Percentiles rank a stretch among this genome's conserved stretches.
Evolutionary conservation across 2,329 filamentous ascomycete species (phyloP).

Genomic region (Microdochium paspali): DNA sequence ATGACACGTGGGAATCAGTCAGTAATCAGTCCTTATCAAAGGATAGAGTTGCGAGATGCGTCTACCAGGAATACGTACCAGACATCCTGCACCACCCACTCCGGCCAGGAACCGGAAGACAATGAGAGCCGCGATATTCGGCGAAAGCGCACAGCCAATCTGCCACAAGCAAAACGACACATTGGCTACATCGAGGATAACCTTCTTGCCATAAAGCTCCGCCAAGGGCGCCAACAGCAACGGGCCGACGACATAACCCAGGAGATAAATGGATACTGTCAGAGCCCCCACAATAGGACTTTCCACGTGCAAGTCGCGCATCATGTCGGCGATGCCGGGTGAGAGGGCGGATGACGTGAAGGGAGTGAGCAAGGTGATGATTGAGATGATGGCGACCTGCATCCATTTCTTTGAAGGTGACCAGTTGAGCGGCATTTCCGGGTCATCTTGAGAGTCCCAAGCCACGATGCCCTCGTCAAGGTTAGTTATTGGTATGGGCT

Average conservation of each 20-base stretch:
- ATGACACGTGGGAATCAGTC: no score
- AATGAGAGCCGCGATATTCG: constrained; percentile 42
- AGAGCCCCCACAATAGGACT: constrained; percentile 36
- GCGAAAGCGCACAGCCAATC: constrained; percentile 54
- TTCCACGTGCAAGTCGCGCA: constrained; percentile 32
- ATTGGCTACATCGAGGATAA: constrained; percentile 47
- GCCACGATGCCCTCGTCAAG: constrained; percentile 45
- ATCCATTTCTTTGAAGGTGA: constrained; percentile 45
- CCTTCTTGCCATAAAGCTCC: constrained; percentile 55
- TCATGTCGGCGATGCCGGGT: constrained; percentile 34
- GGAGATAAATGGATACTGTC: constrained; percentile 51
- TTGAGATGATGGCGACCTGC: constrained; percentile 42
- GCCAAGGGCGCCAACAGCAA: constrained; percentile 47
- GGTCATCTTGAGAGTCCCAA: constrained; percentile 51
- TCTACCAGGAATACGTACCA: constrained; percentile 15
- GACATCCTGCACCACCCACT: constrained; percentile 43
- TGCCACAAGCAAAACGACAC: constrained; percentile 52
- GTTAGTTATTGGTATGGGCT: constrained; percentile 35
- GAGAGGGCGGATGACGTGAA: constrained; percentile 54
- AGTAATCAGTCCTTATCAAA: no score
- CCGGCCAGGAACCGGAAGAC: constrained; percentile 51
- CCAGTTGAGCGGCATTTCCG: constrained; percentile 51
- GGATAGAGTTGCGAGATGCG: no score
- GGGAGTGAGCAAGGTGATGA: constrained; percentile 56
- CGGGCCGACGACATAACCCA: constrained; percentile 50